Evolutionary conservation across 305 asterid species (phyloP).

Genomic region (Solanum hybrid): DNA sequence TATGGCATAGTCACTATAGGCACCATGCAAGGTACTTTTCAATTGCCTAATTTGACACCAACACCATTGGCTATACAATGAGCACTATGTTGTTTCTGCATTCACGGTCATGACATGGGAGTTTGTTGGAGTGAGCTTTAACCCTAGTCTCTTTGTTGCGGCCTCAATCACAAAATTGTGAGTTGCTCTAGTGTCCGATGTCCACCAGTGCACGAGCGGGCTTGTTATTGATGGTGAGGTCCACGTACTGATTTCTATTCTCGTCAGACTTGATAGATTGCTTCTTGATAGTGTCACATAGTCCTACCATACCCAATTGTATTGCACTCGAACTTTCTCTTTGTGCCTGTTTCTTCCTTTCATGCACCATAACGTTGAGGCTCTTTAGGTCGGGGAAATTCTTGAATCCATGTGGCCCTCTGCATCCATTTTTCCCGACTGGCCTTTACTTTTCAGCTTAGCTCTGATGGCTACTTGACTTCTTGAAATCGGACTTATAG

Average conservation of each 20-base stretch:
- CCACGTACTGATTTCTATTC: not conserved
- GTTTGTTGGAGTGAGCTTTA: not conserved
- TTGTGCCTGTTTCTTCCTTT: not conserved
- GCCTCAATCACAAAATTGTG: not conserved
- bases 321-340: not conserved
- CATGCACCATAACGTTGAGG: not conserved
- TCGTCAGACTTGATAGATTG: no score
- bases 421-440: not conserved
- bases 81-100: not conserved
- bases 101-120: not conserved
- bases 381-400: not conserved
- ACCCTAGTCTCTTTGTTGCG: not conserved
- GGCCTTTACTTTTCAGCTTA: not conserved
- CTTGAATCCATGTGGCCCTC: not conserved
- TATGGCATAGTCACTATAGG: not conserved
- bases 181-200: not conserved
- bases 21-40: not conserved
- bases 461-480: not conserved
- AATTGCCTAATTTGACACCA: not conserved
- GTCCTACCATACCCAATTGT: not conserved
- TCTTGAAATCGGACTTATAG: not conserved
- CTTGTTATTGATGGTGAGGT: not conserved
- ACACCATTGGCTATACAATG: not conserved
- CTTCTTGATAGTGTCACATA: not conserved
- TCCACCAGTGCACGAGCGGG: not conserved